These are phyloP conservation scores for Rhizopogon hawkerae DNA, from an alignment of 1,284 basidiomycete species.

Conservation along the genomic window DNA sequence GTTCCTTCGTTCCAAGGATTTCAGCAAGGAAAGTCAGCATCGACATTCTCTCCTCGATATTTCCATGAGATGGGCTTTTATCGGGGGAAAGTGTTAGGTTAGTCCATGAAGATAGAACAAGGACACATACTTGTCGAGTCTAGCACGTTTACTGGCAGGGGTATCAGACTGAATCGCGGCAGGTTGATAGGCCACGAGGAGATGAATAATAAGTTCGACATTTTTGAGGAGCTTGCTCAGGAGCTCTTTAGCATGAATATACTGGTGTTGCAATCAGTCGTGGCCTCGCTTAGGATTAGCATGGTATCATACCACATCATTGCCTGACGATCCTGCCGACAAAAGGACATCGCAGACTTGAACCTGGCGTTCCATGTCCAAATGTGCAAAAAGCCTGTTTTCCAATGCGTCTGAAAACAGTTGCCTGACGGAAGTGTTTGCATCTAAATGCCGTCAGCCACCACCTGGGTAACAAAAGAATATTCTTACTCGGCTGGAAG, in stretches of 20 bases:
- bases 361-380: conserved; percentile 46
- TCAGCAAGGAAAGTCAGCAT: conserved; percentile 62
- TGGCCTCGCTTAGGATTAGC: not conserved
- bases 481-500: conserved; percentile 38
- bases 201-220: conserved; percentile 43
- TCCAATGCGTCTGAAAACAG: conserved; percentile 38
- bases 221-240: conserved; percentile 43
- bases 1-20: conserved; percentile 51
- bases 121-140: conserved; percentile 43
- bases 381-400: conserved; percentile 42
- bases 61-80: not conserved
- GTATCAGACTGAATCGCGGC: conserved; percentile 31
- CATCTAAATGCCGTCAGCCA: conserved; percentile 18
- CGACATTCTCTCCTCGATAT: conserved; percentile 28
- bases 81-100: conserved; percentile 2
- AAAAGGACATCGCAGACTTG: conserved; percentile 50
- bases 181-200: conserved; percentile 53
- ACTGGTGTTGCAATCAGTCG: conserved; percentile 28
- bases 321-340: conserved; percentile 36
- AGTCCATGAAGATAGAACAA: not conserved
- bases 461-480: not conserved
- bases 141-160: conserved; percentile 55
- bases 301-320: conserved; percentile 38
- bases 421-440: conserved; percentile 26
- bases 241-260: conserved; percentile 41